Percentiles rank a stretch among this genome's conserved stretches.
Conservation (phyloP, 805 yeast genomes). For the Schizosaccharomyces octosporus region DNA sequence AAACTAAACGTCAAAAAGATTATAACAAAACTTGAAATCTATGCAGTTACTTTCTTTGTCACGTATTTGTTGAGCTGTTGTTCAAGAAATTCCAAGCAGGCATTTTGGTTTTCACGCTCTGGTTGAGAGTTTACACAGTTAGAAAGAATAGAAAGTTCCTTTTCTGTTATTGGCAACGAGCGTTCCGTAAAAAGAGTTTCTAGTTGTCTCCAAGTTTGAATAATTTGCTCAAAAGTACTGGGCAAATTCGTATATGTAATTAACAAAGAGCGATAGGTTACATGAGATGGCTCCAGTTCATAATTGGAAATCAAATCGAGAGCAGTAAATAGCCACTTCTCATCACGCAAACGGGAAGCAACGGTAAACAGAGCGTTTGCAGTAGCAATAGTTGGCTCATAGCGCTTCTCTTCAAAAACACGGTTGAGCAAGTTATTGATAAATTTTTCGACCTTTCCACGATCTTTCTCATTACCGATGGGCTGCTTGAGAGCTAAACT, state of each 20-base stretch:
- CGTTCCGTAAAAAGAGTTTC: neutral
- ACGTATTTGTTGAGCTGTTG: neutral
- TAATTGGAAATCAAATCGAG: neutral
- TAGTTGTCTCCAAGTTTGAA: neutral
- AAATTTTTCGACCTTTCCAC: neutral
- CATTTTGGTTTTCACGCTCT: neutral
- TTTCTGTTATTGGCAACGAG: neutral
- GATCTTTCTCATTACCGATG: neutral
- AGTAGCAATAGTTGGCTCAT: neutral
- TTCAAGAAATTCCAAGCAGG: neutral
- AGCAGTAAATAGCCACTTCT: neutral
- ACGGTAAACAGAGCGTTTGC: neutral
- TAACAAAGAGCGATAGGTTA: neutral
- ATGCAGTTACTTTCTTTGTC: neutral
- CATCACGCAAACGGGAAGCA: neutral
- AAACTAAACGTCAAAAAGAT: neutral
- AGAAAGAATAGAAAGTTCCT: neutral
- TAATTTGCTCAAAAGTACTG: neutral
- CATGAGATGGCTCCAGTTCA: neutral
- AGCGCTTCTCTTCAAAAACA: neutral
- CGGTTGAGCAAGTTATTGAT: neutral
- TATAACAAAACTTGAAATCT: neutral
- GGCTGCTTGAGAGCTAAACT: neutral
- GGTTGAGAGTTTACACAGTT: neutral
- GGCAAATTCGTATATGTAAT: neutral